Conservation (phyloP, 129 eudicot genomes). For the Artemisia tridentata region DNA sequence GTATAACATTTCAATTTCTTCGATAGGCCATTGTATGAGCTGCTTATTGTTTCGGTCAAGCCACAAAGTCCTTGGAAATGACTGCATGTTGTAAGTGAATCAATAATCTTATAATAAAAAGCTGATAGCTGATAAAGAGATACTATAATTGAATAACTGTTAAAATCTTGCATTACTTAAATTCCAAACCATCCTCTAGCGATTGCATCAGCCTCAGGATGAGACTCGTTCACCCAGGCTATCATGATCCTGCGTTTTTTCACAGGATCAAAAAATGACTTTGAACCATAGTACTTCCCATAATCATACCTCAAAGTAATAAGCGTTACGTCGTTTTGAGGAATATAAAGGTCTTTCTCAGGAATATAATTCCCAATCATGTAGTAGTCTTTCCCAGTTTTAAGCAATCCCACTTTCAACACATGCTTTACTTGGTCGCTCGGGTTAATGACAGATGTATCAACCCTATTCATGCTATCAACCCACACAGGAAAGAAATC, state of each 20-base stretch:
- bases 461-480: constrained; percentile 37
- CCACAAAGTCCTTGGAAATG: constrained; percentile 35
- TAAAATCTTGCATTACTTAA: constrained; percentile 38
- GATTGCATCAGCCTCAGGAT: constrained; percentile 18
- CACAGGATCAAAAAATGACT: constrained; percentile 52
- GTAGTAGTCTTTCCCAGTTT: constrained; percentile 43
- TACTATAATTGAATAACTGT: neutral
- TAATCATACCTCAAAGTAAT: constrained; percentile 53
- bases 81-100: too few species aligned
- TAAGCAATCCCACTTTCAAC: constrained; percentile 49
- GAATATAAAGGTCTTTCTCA: constrained; percentile 37
- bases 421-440: constrained; percentile 44
- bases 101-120: neutral
- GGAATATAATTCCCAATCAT: constrained; percentile 44
- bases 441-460: constrained; percentile 28
- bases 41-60: constrained; percentile 31
- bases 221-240: constrained; percentile 69
- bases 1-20: constrained; percentile 30
- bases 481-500: constrained; percentile 62
- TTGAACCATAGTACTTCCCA: constrained; percentile 70
- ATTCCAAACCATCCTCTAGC: constrained; percentile 62
- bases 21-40: constrained; percentile 39
- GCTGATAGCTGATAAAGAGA: neutral
- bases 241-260: constrained; percentile 53
- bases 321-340: constrained; percentile 30